Evolutionary conservation across 2,329 filamentous ascomycete genomes (phyloP), one percentile per base, ranked within the genome.

Genomic region (Parafenestella ontariensis): DNA sequence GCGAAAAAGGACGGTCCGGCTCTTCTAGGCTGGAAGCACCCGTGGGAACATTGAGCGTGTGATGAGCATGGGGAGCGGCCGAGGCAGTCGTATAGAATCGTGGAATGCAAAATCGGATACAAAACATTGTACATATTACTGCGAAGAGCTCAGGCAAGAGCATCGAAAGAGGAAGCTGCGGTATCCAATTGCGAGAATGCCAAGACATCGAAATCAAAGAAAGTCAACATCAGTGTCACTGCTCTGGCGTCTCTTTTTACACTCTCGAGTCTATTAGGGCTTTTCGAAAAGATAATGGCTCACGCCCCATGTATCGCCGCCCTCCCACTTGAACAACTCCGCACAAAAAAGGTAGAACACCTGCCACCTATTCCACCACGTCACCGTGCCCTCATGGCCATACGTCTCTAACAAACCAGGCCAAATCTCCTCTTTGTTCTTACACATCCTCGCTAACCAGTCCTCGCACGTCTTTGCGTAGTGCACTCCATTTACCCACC

Each of bases 1-100:
- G 92, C 92, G 70, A 96, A 94, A 87, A 90, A 97, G 82, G 95
- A 99, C 72, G 93, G 93, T n/a, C 84, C 94, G 21, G 94, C 87
- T 49, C 81, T 98, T 62, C 76, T 99, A 69, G 95, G 95, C 76
- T 92, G 87, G 89, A 97, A 92, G 82, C 95, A 98, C 79, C 95
- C 72, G 18, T 75, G 72, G 72, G 72, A 75, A 5, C 72, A 75
- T 58, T 75, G 70, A 75, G 34, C 43, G 9, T n/a, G 29, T 13
- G 9, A 24, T 15, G 20, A 17, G 46, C 26, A 31, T 7, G 9
- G 0, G 13, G 7, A 46, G 33, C 18, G n/a, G 37, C 20, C 13
- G 37, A 23, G 13, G 31, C 5, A 23, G 13, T 24, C 5, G 29
- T 18, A 40, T 28, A 17, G 20, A 3, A 36, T 8, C 17, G 2